Evolutionary conservation across 495 filamentous ascomycete species (phyloP).

Genomic region (Aspergillus campestris): DNA sequence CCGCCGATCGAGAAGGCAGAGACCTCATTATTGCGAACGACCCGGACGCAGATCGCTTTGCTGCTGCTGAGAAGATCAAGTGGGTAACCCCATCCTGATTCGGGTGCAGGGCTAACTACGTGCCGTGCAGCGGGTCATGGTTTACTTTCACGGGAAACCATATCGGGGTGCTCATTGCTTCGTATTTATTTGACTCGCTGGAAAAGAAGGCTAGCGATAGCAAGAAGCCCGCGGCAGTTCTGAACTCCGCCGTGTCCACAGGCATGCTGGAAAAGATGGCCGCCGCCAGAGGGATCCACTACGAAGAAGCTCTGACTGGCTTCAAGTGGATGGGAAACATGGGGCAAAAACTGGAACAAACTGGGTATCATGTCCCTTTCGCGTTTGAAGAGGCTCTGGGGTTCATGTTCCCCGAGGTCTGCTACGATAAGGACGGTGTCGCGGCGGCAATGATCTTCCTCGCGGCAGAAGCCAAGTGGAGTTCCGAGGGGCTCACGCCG

Average conservation of each 20-base stretch:
- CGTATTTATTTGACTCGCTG: constrained; percentile 45
- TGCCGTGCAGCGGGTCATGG: constrained; percentile 39
- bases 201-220: constrained; percentile 8
- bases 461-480: constrained; percentile 47
- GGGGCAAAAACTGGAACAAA: constrained; percentile 31
- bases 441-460: constrained; percentile 59
- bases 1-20: constrained; percentile 42
- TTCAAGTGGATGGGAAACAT: constrained; percentile 66
- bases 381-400: constrained; percentile 69
- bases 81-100: constrained; percentile 12
- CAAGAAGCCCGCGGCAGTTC: constrained; percentile 39
- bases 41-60: constrained; percentile 66
- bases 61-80: constrained; percentile 53
- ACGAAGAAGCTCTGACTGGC: constrained; percentile 60
- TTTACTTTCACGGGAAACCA: constrained; percentile 63
- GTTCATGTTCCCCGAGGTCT: constrained; percentile 62
- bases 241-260: constrained; percentile 59
- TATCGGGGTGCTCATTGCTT: constrained; percentile 54
- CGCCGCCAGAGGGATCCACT: constrained; percentile 44
- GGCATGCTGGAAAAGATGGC: constrained; percentile 58
- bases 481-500: constrained; percentile 44
- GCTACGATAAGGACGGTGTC: constrained; percentile 65
- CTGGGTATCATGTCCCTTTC: constrained; percentile 46
- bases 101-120: neutral
- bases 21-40: constrained; percentile 57